Conservation (phyloP, 2,329 filamentous ascomycete species). For the Phaeosphaeria sp. region DNA sequence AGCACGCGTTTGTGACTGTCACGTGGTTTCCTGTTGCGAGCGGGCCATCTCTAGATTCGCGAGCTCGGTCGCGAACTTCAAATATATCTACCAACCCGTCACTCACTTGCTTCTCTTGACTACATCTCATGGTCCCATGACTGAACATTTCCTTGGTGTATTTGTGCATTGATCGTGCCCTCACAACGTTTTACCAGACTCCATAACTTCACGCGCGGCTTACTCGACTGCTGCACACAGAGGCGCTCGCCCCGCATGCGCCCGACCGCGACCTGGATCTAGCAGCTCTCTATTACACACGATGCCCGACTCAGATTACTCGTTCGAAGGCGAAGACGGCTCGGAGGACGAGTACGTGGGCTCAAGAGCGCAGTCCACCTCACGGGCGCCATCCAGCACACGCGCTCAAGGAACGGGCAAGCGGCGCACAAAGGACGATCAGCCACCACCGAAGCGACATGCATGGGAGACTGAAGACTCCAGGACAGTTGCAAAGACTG, state of each 20-base stretch:
- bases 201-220: not conserved
- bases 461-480: slow-evolving; percentile 54
- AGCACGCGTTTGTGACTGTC: slow-evolving; percentile 23
- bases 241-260: not conserved
- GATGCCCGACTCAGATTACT: slow-evolving; percentile 79
- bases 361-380: slow-evolving; percentile 36
- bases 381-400: slow-evolving; percentile 21
- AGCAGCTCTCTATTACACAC: not conserved
- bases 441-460: slow-evolving; percentile 50
- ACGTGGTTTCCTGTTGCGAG: slow-evolving; percentile 21
- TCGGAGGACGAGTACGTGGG: slow-evolving; percentile 69
- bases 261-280: not conserved
- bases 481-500: slow-evolving; percentile 68
- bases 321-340: slow-evolving; percentile 66
- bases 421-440: slow-evolving; percentile 17
- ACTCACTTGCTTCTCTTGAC: not conserved
- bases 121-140: not conserved
- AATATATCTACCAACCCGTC: not conserved
- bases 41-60: slow-evolving; percentile 5
- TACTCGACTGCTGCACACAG: not conserved
- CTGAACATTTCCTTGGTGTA: not conserved
- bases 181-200: not conserved
- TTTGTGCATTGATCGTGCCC: not conserved
- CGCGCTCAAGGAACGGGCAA: slow-evolving; percentile 30
- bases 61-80: slow-evolving; percentile 7